Evolutionary conservation across 75 land plant species (phyloP), one percentile per base, ranked within the genome.

Genomic region (Sequoia sempervirens): DNA sequence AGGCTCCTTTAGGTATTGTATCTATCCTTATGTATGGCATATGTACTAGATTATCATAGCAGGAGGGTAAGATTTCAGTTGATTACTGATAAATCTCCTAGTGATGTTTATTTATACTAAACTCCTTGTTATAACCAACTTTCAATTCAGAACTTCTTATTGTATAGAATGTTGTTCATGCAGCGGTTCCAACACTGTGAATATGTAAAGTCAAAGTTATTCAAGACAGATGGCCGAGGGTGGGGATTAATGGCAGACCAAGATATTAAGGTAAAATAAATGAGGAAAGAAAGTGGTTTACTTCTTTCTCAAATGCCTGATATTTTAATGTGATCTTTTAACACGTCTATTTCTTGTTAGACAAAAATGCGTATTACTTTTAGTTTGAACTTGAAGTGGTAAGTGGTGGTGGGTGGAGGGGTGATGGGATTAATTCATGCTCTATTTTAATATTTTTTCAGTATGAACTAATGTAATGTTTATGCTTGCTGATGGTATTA

Each of bases 161-260:
- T 38, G 8, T 45, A n/a, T 38, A 14, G 14, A 61, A 18, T 45
- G 23, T 41, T 52, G 41, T 84, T 30, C 61, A 64, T 82, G 76
- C 92, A 95, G 97, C 89, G 83, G 84, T 95, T 92, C 83, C 97
- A 95, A 86, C 87, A 83, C 84, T 86, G 92, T 87, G 89, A 91
- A 83, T 95, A 92, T 82, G 92, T 92, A 6, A 90, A 87, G 61
- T 82, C 90, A 76, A 92, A 88, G 75, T 85, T 93, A 81, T 82
- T 90, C 73, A 91, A 90, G 82, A 95, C 97, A 66, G 93, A 90
- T 74, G 92, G 89, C 20, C 93, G 97, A 81, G 97, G 97, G 34
- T 95, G 97, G 94, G 97, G 97, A 58, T 93, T 95, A 80, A 75
- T 91, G 6, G 97, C 95, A 68, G 92, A 90, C 87, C 89, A 92